Percentiles rank a stretch among this genome's conserved stretches.
Evolutionary conservation across 768 basidiomycete species (phyloP).

Genomic region (Leccinum subtestaceum): DNA sequence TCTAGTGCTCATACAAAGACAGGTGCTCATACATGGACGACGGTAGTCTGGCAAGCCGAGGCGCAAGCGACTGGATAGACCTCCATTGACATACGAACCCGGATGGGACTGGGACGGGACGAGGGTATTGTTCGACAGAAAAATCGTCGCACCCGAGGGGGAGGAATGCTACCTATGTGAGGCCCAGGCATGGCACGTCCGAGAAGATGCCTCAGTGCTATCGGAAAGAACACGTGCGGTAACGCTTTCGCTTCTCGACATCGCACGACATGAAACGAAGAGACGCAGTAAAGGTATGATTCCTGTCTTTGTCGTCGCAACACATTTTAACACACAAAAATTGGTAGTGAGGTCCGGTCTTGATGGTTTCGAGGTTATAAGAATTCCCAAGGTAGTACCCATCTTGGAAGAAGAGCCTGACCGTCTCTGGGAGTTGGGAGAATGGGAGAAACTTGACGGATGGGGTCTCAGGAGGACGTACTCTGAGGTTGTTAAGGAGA

Average conservation of each 20-base stretch:
- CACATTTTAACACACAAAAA: not conserved
- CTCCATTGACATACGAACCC: constrained; percentile 12
- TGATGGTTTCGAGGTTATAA: constrained; percentile 25
- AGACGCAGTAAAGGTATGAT: constrained; percentile 15
- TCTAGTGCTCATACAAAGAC: not conserved
- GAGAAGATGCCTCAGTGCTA: not conserved
- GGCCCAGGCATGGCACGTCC: not conserved
- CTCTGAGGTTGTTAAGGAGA: constrained; percentile 11
- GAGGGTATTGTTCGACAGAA: constrained; percentile 6
- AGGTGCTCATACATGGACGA: not conserved
- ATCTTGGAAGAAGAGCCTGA: constrained; percentile 11
- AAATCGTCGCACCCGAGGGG: not conserved
- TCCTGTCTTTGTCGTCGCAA: not conserved
- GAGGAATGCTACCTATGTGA: not conserved
- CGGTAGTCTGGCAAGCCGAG: constrained; percentile 17
- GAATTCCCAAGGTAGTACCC: constrained; percentile 18
- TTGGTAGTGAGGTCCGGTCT: constrained; percentile 11
- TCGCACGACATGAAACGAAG: constrained; percentile 5
- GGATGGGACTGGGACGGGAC: constrained; percentile 28
- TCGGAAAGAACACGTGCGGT: not conserved
- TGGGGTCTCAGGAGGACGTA: constrained; percentile 17
- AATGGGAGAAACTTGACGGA: constrained; percentile 26
- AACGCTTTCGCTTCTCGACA: constrained; percentile 10
- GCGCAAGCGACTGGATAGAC: constrained; percentile 11
- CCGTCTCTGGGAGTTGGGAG: constrained; percentile 2